Evolutionary conservation across 2,329 filamentous ascomycete species (phyloP).

Genomic region (Claviceps africana): DNA sequence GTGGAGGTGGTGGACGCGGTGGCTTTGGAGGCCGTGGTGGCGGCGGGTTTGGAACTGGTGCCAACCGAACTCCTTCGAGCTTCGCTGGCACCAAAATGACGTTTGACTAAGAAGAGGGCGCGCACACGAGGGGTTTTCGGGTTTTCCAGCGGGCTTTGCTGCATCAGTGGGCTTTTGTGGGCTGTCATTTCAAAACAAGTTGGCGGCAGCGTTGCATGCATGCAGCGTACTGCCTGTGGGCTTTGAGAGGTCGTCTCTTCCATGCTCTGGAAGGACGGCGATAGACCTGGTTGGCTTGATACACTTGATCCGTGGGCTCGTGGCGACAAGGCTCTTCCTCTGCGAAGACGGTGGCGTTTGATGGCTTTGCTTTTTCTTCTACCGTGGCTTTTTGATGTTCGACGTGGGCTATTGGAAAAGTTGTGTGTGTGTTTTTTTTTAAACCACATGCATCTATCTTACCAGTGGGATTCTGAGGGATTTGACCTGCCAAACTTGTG

Average conservation of each 20-base stretch:
- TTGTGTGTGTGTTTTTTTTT: slow-evolving; percentile 11
- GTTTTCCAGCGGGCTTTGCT: slow-evolving; percentile 25
- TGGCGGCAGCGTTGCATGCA: slow-evolving; percentile 15
- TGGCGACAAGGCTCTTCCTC: slow-evolving; percentile 13
- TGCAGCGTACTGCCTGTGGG: slow-evolving; percentile 24
- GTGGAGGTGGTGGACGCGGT: slow-evolving; percentile 35
- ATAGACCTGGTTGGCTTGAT: slow-evolving; percentile 44
- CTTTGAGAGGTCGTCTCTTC: slow-evolving; percentile 38
- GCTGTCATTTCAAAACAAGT: slow-evolving; percentile 38
- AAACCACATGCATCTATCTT: slow-evolving; percentile 12
- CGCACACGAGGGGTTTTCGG: slow-evolving; percentile 31
- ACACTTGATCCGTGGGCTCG: slow-evolving; percentile 25
- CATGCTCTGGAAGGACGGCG: slow-evolving; percentile 27
- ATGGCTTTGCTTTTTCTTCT: slow-evolving; percentile 20
- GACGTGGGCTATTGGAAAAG: slow-evolving; percentile 15
- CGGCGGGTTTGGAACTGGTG: slow-evolving; percentile 37
- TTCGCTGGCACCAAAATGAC: slow-evolving; percentile 64
- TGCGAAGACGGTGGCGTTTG: slow-evolving; percentile 9
- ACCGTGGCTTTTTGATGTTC: slow-evolving; percentile 15
- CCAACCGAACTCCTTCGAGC: slow-evolving; percentile 26
- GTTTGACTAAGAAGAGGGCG: slow-evolving; percentile 33
- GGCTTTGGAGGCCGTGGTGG: slow-evolving; percentile 29
- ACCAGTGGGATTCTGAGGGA: slow-evolving; percentile 26
- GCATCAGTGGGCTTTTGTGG: slow-evolving; percentile 34
- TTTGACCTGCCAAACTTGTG: slow-evolving; percentile 19